A percentile compares a stretch with the other conserved stretches of the same genome.
These are phyloP conservation scores for Aspergillus nidulans DNA, from an alignment of 495 filamentous ascomycete species.

Conservation along the genomic window DNA sequence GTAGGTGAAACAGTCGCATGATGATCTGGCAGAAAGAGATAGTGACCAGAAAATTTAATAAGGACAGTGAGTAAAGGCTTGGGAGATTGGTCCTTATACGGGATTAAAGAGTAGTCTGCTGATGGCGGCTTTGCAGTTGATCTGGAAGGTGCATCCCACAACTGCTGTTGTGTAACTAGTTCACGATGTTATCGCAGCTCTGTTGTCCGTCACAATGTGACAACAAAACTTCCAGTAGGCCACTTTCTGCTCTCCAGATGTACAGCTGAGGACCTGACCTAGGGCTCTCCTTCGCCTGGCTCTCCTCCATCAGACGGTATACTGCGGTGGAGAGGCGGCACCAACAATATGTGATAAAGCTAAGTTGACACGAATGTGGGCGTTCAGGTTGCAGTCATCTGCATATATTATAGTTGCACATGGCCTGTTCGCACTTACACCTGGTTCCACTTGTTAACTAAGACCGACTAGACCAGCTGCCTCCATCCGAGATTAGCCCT, in stretches of 20 bases:
- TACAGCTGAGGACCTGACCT: too few relatives aligned
- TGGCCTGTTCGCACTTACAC: background rate
- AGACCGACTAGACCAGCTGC: background rate
- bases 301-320: too few relatives aligned
- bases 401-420: background rate
- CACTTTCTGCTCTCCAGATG: background rate
- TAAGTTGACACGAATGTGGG: too few relatives aligned
- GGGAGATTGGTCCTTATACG: too few relatives aligned
- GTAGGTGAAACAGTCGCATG: background rate
- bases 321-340: too few relatives aligned
- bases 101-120: too few relatives aligned
- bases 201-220: too few relatives aligned
- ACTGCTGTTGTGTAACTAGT: background rate
- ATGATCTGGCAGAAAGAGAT: background rate
- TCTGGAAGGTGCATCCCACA: background rate
- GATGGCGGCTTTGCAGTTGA: background rate
- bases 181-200: background rate
- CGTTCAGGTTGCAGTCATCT: background rate
- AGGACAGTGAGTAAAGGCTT: too few relatives aligned
- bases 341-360: too few relatives aligned
- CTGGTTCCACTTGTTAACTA: background rate
- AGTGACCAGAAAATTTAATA: background rate
- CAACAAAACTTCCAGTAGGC: too few relatives aligned
- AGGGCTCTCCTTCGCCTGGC: too few relatives aligned
- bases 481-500: background rate